Conservation (phyloP, 352 stramenopile genomes). For the Globisporangium emineosum region DNA sequence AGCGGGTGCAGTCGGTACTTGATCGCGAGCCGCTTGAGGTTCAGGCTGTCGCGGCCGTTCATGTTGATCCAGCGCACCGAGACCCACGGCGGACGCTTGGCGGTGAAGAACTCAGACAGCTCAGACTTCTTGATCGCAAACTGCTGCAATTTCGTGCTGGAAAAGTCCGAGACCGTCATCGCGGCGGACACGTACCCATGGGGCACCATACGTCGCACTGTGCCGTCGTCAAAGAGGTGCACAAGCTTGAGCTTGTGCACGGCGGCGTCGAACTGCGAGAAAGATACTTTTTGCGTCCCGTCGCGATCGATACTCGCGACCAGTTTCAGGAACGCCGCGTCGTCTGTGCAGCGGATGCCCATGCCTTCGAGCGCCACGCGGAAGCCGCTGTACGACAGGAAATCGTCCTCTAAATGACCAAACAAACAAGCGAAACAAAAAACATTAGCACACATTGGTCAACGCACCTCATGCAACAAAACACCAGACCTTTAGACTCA, state of each 20-base stretch:
- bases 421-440: not conserved
- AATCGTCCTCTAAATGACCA: conserved; percentile 33
- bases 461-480: not conserved
- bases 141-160: conserved; percentile 62
- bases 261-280: conserved; percentile 73
- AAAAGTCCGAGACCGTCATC: conserved; percentile 81
- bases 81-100: conserved; percentile 70
- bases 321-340: conserved; percentile 68
- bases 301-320: conserved; percentile 66
- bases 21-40: conserved; percentile 84
- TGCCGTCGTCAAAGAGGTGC: conserved; percentile 79
- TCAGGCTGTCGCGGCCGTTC: conserved; percentile 71
- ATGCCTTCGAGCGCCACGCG: conserved; percentile 56
- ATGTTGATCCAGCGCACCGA: conserved; percentile 88
- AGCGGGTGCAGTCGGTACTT: conserved; percentile 86
- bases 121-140: conserved; percentile 50
- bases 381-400: conserved; percentile 57
- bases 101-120: conserved; percentile 72
- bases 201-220: conserved; percentile 53
- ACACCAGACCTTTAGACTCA: conserved; percentile 2
- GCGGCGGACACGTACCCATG: conserved; percentile 45
- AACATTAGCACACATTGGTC: not conserved
- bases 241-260: conserved; percentile 87
- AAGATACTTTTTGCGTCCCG: conserved; percentile 40
- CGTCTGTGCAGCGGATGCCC: conserved; percentile 68